phyloP scores from a whole-genome alignment of 129 eudicot species.

The Escallonia herrerae region DNA sequence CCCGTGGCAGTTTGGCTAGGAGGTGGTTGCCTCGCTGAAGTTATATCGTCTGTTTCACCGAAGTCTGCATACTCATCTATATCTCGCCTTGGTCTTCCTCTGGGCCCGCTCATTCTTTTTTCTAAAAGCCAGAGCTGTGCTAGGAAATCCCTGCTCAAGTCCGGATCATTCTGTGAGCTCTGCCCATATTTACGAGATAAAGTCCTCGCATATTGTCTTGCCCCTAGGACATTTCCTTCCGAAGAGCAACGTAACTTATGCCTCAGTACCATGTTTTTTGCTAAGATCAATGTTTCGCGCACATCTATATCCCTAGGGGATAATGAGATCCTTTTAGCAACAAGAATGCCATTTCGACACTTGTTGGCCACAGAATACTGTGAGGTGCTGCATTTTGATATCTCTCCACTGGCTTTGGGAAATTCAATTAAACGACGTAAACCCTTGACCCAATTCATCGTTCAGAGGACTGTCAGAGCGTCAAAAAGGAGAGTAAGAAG shows the following conservation, averaged over 20 bases:
- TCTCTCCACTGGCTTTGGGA: constrained; percentile 16
- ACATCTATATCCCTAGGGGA: constrained; percentile 12
- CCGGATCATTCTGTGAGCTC: constrained; percentile 30
- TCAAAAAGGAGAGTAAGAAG: not conserved
- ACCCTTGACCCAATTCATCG: constrained; percentile 34
- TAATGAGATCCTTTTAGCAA: constrained; percentile 6
- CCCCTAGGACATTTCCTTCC: constrained; percentile 10
- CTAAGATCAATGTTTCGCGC: constrained; percentile 5
- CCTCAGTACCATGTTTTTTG: constrained; percentile 20
- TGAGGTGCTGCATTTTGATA: constrained; percentile 8
- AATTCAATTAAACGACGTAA: constrained; percentile 22
- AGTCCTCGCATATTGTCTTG: constrained; percentile 14
- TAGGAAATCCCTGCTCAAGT: constrained; percentile 67
- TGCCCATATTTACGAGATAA: constrained; percentile 24
- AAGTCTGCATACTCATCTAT: constrained; percentile 9
- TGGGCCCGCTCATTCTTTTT: constrained; percentile 28
- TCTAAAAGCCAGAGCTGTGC: constrained; percentile 70
- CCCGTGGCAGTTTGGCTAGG: constrained; percentile 56
- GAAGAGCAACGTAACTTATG: constrained; percentile 15
- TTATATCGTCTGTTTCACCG: constrained; percentile 16
- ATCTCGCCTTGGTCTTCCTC: constrained; percentile 29
- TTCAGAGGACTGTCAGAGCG: constrained; percentile 2
- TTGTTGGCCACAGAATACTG: constrained; percentile 11
- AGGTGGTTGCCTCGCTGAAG: constrained; percentile 41
- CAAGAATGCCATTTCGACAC: constrained; percentile 12